Percentiles rank a stretch among this genome's conserved stretches.
Evolutionary conservation across 106 monocot species (phyloP).

Genomic region (Acorus calamus): DNA sequence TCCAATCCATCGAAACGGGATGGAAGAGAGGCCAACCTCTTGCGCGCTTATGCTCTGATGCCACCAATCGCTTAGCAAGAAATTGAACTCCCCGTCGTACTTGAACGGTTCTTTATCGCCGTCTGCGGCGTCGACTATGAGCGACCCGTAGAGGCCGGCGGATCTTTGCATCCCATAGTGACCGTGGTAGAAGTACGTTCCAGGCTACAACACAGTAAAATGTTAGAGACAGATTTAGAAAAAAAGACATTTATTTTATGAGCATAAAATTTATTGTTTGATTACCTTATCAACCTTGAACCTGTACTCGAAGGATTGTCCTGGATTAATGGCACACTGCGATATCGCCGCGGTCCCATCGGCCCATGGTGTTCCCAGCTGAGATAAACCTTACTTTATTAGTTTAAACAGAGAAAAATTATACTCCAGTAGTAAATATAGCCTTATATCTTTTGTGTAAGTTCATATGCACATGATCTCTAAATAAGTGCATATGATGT

Average conservation of each 20-base stretch:
- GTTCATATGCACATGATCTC: no score
- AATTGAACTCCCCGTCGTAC: slow-evolving; percentile 56
- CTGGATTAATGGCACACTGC: slow-evolving; percentile 74
- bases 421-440: not conserved
- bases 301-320: slow-evolving; percentile 54
- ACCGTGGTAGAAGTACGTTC: slow-evolving; percentile 83
- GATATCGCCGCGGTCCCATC: slow-evolving; percentile 78
- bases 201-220: slow-evolving; percentile 29
- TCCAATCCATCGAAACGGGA: slow-evolving; percentile 73
- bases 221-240: not conserved
- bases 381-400: not conserved
- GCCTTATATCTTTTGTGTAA: no score
- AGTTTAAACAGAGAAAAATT: not conserved
- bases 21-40: slow-evolving; percentile 53
- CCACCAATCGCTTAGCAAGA: slow-evolving; percentile 76
- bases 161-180: slow-evolving; percentile 93
- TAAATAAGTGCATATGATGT: no score
- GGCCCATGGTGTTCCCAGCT: slow-evolving; percentile 81
- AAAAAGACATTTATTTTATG: not conserved
- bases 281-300: slow-evolving; percentile 71
- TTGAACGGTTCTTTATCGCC: slow-evolving; percentile 55
- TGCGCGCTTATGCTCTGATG: slow-evolving; percentile 41
- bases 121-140: slow-evolving; percentile 58
- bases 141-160: slow-evolving; percentile 68
- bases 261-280: not conserved